These are phyloP conservation scores for Thraustochytrium sp. DNA, from an alignment of 352 stramenopile species.

Conservation along the genomic window DNA sequence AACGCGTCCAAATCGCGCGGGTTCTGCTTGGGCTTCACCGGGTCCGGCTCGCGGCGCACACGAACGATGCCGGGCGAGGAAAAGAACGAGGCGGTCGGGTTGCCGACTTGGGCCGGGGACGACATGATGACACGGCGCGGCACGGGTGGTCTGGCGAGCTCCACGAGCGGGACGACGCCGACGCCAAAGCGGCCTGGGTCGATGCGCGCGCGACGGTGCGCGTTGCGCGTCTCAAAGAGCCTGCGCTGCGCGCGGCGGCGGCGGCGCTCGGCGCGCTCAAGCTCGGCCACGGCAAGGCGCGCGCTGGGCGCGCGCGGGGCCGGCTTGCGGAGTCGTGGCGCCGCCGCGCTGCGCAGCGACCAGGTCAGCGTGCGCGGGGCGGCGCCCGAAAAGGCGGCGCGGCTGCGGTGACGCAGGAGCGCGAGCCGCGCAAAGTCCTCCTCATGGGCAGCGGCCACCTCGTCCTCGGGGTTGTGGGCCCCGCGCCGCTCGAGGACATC, in stretches of 20 bases:
- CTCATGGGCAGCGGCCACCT: too few relatives aligned
- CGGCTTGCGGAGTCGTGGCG: not conserved
- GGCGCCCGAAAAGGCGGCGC: too few relatives aligned
- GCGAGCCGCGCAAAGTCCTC: too few relatives aligned
- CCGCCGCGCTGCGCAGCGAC: too few relatives aligned
- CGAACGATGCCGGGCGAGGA: not conserved
- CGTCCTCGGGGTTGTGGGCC: too few relatives aligned
- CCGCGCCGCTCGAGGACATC: too few relatives aligned
- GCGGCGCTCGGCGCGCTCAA: not conserved
- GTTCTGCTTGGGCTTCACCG: slow-evolving; percentile 10
- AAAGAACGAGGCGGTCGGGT: not conserved
- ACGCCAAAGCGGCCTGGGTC: not conserved
- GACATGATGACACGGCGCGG: not conserved
- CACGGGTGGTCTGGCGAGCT: not conserved
- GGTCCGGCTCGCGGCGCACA: not conserved
- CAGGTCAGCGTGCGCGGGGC: too few relatives aligned
- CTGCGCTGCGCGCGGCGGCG: not conserved
- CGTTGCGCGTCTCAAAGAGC: not conserved
- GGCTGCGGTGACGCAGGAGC: too few relatives aligned
- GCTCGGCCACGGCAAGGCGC: not conserved
- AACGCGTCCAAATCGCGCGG: slow-evolving; percentile 15
- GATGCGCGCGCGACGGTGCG: not conserved
- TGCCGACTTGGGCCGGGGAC: not conserved
- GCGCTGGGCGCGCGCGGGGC: not conserved
- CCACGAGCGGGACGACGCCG: not conserved